Conservation (phyloP, 1,139 yeast species). For the Geotrichum histeridarum region DNA sequence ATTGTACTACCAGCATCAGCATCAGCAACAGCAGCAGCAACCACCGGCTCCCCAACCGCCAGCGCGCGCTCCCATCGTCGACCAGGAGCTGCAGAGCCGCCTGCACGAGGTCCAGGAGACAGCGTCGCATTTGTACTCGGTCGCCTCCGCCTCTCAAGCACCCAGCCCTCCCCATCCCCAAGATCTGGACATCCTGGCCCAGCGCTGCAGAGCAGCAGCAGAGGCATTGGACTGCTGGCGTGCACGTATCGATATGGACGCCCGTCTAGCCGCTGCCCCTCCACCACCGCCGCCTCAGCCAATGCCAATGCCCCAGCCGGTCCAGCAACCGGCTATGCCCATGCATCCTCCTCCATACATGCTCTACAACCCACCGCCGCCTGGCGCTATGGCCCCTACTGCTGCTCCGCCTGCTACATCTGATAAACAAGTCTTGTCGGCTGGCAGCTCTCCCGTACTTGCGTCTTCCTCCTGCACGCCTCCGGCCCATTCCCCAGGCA, state of each 20-base stretch:
- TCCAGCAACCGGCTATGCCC: neutral
- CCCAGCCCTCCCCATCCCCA: neutral
- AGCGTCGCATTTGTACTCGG: neutral
- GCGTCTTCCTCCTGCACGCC: no score
- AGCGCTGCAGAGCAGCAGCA: constrained; percentile 4
- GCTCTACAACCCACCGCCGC: constrained; percentile 6
- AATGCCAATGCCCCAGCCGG: neutral
- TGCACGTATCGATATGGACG: neutral
- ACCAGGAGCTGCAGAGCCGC: neutral
- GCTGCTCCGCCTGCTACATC: neutral
- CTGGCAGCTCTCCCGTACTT: neutral
- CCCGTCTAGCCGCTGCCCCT: neutral
- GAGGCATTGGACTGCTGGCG: constrained; percentile 10
- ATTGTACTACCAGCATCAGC: neutral
- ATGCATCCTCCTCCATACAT: constrained; percentile 16
- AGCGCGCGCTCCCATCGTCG: neutral
- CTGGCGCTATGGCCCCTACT: constrained; percentile 10
- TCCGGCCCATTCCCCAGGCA: neutral
- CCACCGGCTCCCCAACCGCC: neutral
- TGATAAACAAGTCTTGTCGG: neutral
- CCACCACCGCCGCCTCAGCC: neutral
- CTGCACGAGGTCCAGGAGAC: neutral
- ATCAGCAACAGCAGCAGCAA: neutral
- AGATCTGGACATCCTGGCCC: neutral
- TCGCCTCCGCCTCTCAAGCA: neutral